These are phyloP conservation scores for Kernera saxatilis DNA, from an alignment of 345 rosid species.

Conservation along the genomic window DNA sequence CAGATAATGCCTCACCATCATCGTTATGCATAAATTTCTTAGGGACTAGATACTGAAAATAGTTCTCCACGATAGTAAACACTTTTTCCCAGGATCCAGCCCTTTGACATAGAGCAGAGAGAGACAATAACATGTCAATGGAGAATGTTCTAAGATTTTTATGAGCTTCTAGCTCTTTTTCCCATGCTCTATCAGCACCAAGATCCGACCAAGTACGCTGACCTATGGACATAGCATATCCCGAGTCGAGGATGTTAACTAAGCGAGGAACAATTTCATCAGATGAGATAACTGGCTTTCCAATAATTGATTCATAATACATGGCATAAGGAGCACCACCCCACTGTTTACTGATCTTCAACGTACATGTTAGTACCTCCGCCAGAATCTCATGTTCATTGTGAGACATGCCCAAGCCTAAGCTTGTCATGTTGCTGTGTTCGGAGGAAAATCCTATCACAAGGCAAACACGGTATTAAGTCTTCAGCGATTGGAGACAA, in stretches of 20 bases:
- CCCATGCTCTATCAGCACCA: constrained; percentile 62
- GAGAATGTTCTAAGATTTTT: constrained; percentile 79
- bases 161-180: constrained; percentile 57
- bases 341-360: constrained; percentile 63
- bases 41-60: constrained; percentile 71
- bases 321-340: constrained; percentile 72
- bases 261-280: constrained; percentile 73
- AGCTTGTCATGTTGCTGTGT: constrained; percentile 34
- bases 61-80: constrained; percentile 55
- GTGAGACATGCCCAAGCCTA: constrained; percentile 40
- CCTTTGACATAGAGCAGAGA: constrained; percentile 50
- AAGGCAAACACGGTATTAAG: neutral
- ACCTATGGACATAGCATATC: constrained; percentile 51
- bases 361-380: constrained; percentile 59
- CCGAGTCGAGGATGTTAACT: constrained; percentile 73
- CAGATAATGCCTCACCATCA: constrained; percentile 41
- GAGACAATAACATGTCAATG: constrained; percentile 60
- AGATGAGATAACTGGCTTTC: constrained; percentile 47
- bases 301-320: constrained; percentile 67
- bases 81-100: constrained; percentile 77
- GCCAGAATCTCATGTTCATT: constrained; percentile 57
- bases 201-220: constrained; percentile 37
- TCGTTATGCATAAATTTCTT: constrained; percentile 45
- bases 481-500: neutral
- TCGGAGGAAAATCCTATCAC: constrained; percentile 55